phyloP scores from a whole-genome alignment of 176 grass and related monocot species.

The Puccinellia tenuiflora region DNA sequence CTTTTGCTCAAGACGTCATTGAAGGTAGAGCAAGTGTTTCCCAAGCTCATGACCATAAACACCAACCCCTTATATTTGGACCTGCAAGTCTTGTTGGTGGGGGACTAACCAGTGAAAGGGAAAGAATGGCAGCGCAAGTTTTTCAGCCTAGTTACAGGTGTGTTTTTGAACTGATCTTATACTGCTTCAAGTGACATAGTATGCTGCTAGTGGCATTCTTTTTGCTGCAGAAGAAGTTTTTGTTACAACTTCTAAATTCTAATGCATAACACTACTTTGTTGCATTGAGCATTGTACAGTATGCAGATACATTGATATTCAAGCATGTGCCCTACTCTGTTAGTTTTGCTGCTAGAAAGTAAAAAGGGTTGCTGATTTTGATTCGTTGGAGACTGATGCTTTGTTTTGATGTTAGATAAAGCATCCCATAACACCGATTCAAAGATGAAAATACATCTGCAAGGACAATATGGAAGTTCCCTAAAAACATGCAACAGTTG shows the following conservation, averaged over 20 bases:
- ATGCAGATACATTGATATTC: background rate
- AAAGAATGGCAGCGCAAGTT: slow-evolving; percentile 75
- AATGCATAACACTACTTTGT: background rate
- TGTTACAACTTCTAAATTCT: background rate
- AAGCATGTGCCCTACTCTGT: background rate
- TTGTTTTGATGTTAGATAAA: background rate
- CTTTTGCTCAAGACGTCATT: slow-evolving; percentile 96
- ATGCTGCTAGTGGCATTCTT: background rate
- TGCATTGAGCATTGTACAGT: background rate
- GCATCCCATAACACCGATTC: background rate
- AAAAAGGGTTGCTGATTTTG: background rate
- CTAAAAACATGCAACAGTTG: background rate
- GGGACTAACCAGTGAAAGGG: slow-evolving; percentile 66
- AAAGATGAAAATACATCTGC: background rate
- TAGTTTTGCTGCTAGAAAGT: background rate
- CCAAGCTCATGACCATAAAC: slow-evolving; percentile 84
- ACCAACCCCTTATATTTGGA: slow-evolving; percentile 95
- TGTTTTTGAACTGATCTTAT: background rate
- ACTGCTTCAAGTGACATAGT: background rate
- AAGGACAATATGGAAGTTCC: background rate
- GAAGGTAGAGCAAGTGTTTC: slow-evolving; percentile 87
- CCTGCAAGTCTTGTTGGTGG: slow-evolving; percentile 74
- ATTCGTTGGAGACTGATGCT: background rate
- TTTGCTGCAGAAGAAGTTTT: background rate
- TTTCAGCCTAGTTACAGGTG: slow-evolving; percentile 97